Evolutionary conservation across 176 grass and related monocot species (phyloP).

Genomic region (Zea luxurians): DNA sequence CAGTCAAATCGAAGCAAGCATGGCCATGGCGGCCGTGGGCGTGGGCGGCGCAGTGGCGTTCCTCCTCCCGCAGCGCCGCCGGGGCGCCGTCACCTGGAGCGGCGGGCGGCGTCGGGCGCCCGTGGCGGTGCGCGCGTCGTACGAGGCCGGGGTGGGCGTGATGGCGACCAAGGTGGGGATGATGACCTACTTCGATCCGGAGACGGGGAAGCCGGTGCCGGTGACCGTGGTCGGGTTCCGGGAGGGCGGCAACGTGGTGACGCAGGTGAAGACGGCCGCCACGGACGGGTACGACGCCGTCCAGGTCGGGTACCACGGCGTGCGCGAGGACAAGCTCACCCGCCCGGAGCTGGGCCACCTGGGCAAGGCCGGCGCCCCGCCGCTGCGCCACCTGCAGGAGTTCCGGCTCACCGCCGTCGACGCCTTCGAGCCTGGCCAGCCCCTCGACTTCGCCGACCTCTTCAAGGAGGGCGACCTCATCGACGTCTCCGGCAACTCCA

Average conservation of each 20-base stretch:
- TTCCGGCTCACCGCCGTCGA: constrained; percentile 75
- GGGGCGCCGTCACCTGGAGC: too few relatives aligned
- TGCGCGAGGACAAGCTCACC: constrained; percentile 88
- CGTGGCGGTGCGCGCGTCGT: constrained; percentile 45
- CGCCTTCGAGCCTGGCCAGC: constrained; percentile 68
- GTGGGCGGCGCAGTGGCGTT: constrained; percentile 27
- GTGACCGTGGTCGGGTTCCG: constrained; percentile 87
- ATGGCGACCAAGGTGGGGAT: constrained; percentile 96
- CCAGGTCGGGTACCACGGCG: constrained; percentile 85
- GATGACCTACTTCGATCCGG: constrained; percentile 90
- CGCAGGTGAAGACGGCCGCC: constrained; percentile 76
- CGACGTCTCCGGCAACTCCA: constrained; percentile 82
- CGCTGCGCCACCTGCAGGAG: constrained; percentile 85
- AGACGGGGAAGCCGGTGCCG: constrained; percentile 59
- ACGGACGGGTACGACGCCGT: constrained; percentile 92
- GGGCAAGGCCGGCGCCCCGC: constrained; percentile 73
- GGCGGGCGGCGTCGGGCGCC: background rate
- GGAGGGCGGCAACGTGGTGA: constrained; percentile 83
- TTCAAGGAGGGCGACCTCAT: constrained; percentile 95
- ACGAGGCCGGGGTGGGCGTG: constrained; percentile 73
- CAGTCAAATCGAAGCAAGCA: background rate
- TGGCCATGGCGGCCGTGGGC: constrained; percentile 56
- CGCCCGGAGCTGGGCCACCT: constrained; percentile 91
- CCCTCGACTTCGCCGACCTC: constrained; percentile 62
- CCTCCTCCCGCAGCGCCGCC: constrained; percentile 23